Evolutionary conservation across 768 basidiomycete genomes (phyloP).

Genomic region (Podaxis mareebaensis): DNA sequence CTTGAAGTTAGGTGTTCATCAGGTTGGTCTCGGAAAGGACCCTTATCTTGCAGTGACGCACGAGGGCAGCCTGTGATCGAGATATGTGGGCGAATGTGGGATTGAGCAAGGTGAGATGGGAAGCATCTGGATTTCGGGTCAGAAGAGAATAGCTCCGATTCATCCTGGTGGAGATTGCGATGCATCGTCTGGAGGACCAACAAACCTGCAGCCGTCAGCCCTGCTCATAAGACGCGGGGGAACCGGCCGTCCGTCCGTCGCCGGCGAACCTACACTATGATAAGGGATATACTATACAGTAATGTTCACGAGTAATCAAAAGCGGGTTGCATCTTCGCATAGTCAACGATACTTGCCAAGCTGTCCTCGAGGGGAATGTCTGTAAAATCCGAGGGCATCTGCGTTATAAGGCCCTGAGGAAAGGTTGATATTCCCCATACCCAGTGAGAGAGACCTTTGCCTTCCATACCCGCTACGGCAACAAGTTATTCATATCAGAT

Average conservation of each 20-base stretch:
- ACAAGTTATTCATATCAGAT: not conserved
- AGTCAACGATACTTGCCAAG: conserved; percentile 6
- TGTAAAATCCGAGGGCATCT: conserved; percentile 10
- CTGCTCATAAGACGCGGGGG: not conserved
- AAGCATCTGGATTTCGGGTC: conserved; percentile 1
- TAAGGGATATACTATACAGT: not conserved
- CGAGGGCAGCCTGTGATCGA: not conserved
- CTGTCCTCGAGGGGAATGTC: not conserved
- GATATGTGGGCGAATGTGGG: conserved; percentile 1
- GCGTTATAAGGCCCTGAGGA: not conserved
- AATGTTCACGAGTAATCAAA: not conserved
- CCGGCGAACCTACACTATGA: not conserved
- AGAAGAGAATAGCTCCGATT: not conserved
- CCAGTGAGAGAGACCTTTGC: not conserved
- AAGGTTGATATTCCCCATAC: not conserved
- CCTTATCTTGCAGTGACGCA: conserved; percentile 8
- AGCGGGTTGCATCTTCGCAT: not conserved
- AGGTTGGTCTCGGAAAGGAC: not conserved
- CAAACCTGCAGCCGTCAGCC: conserved; percentile 3
- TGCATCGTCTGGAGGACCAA: not conserved
- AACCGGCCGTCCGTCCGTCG: not conserved
- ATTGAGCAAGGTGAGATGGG: conserved; percentile 5
- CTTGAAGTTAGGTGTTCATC: not conserved
- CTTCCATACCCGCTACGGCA: not conserved
- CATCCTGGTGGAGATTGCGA: conserved; percentile 10